Evolutionary conservation across 306 rosid species (phyloP).

Genomic region (Rosa multiflora): DNA sequence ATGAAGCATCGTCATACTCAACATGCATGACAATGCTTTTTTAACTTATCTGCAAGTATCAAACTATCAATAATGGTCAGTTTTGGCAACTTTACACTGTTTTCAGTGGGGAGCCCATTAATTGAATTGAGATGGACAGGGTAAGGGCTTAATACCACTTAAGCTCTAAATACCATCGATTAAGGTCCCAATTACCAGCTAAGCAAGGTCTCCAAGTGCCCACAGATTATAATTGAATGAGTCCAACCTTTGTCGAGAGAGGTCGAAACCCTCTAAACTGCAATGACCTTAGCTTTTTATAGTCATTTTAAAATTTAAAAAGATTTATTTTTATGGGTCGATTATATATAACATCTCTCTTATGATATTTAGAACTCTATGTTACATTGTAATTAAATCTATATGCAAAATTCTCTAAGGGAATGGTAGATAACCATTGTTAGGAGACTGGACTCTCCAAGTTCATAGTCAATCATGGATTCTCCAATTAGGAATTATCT

Average conservation of each 20-base stretch:
- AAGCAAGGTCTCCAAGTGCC: background rate
- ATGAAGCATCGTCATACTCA: background rate
- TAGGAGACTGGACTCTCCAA: background rate
- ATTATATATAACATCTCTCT: background rate
- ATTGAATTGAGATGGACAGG: background rate
- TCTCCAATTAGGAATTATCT: background rate
- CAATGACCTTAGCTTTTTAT: background rate
- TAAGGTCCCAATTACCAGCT: background rate
- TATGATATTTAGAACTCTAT: background rate
- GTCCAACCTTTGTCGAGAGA: background rate
- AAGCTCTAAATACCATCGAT: background rate
- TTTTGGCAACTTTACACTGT: background rate
- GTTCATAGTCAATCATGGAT: background rate
- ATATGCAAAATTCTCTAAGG: background rate
- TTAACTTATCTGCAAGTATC: background rate
- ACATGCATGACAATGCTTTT: background rate
- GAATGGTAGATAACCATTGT: background rate
- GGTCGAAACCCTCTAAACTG: background rate
- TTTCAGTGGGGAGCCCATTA: conserved; percentile 1
- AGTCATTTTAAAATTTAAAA: background rate
- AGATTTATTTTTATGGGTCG: background rate
- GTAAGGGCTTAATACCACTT: background rate
- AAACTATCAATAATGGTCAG: background rate
- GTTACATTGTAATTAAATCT: background rate
- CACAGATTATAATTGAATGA: background rate